These are phyloP conservation scores for Setaria viridis DNA, from an alignment of 202 grass and related monocot genomes.

Conservation along the genomic window DNA sequence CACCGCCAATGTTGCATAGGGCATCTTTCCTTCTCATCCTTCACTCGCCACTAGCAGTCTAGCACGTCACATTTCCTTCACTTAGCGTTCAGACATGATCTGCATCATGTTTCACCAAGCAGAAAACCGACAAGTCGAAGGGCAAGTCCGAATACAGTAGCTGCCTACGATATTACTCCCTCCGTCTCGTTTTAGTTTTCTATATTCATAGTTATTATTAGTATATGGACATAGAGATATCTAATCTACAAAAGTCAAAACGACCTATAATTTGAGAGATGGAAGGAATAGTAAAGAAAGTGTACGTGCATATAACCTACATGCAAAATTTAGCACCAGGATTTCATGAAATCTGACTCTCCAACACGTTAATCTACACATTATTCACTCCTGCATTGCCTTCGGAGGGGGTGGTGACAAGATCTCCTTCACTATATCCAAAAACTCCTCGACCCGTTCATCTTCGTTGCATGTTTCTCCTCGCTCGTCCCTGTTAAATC, in stretches of 20 bases:
- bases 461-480: slow-evolving; percentile 15
- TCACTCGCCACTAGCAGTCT: no score
- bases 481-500: slow-evolving; percentile 41
- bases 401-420: slow-evolving; percentile 44
- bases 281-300: not conserved
- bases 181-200: no score
- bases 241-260: no score
- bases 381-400: slow-evolving; percentile 2
- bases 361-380: slow-evolving; percentile 2
- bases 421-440: slow-evolving; percentile 54
- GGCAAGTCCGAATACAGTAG: not conserved
- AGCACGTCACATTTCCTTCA: no score
- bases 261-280: no score
- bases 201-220: no score
- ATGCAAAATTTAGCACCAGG: not conserved
- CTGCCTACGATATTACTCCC: not conserved
- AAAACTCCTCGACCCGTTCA: slow-evolving; percentile 35
- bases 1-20: no score
- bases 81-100: no score
- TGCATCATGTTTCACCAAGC: no score
- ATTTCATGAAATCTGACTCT: slow-evolving; percentile 2
- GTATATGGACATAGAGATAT: no score
- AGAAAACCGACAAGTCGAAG: not conserved
- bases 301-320: not conserved
- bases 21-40: no score